Evolutionary conservation across 768 basidiomycete genomes (phyloP).

Genomic region (Dendrothele bispora): DNA sequence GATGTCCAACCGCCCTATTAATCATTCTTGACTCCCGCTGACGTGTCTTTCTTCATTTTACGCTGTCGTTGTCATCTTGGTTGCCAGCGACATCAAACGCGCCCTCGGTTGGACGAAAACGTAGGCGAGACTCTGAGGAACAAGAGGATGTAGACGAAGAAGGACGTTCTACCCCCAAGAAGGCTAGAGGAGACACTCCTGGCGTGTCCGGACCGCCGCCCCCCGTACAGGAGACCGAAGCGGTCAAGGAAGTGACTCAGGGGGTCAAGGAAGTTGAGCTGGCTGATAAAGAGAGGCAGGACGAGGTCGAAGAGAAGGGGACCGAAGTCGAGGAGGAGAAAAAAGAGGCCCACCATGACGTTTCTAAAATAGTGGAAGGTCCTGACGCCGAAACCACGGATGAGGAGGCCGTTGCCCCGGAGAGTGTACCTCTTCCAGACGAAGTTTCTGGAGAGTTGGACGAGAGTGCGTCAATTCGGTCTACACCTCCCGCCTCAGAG

Average conservation of each 20-base stretch:
- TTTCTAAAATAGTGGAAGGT: no score
- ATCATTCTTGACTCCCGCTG: no score
- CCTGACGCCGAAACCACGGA: no score
- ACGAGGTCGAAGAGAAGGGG: neutral
- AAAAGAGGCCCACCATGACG: neutral
- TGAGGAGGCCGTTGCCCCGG: slow-evolving; percentile 2
- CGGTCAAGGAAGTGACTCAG: slow-evolving; percentile 68
- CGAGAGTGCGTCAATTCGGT: slow-evolving; percentile 4
- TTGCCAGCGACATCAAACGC: slow-evolving; percentile 70
- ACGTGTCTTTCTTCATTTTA: slow-evolving; percentile 4
- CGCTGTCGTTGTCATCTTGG: neutral
- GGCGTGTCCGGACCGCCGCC: slow-evolving; percentile 19
- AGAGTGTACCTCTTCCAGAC: slow-evolving; percentile 2
- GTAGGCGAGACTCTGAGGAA: slow-evolving; percentile 55
- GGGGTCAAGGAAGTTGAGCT: slow-evolving; percentile 72
- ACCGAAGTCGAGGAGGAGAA: neutral
- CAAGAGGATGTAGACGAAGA: slow-evolving; percentile 39
- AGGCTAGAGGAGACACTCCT: slow-evolving; percentile 40
- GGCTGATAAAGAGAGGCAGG: slow-evolving; percentile 34
- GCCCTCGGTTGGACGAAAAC: slow-evolving; percentile 66
- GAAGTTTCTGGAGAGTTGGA: slow-evolving; percentile 4
- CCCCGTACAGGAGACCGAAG: slow-evolving; percentile 42
- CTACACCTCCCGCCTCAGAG: slow-evolving; percentile 6
- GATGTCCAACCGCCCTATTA: no score
- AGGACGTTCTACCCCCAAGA: slow-evolving; percentile 41